Percentiles rank a stretch among this genome's conserved stretches.
phyloP scores from a whole-genome alignment of 768 basidiomycete species.

The Tricholoma bakamatsutake region DNA sequence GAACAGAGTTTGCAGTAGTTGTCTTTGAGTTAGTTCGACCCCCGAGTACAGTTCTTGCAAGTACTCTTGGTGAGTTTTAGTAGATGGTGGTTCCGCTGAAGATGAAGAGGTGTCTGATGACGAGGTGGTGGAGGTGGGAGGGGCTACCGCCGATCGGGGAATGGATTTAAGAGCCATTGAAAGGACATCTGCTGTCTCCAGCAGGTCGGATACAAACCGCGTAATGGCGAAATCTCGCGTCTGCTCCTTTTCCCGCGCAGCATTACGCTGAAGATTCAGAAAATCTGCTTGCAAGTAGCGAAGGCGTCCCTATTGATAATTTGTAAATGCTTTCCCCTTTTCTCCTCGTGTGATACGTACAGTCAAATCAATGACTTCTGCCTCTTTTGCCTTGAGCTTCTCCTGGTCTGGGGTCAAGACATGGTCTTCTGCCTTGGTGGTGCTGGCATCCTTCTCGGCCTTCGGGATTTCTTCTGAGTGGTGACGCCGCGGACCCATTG shows the following conservation, averaged over 20 bases:
- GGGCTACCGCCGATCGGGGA: conserved; percentile 41
- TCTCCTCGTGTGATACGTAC: conserved; percentile 37
- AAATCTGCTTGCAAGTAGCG: conserved; percentile 94
- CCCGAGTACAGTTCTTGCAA: conserved; percentile 76
- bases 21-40: conserved; percentile 87
- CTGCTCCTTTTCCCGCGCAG: conserved; percentile 87
- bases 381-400: conserved; percentile 77
- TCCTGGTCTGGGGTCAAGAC: conserved; percentile 21
- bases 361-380: conserved; percentile 77
- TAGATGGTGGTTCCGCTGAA: conserved; percentile 16
- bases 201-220: conserved; percentile 83
- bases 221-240: conserved; percentile 92
- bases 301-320: conserved; percentile 62
- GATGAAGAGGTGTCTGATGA: conserved; percentile 24
- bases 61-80: conserved; percentile 54
- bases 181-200: conserved; percentile 89
- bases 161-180: conserved; percentile 79
- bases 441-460: conserved; percentile 17
- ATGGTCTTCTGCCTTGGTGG: conserved; percentile 20
- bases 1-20: conserved; percentile 83
- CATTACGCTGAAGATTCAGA: conserved; percentile 88
- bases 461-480: conserved; percentile 55
- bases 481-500: conserved; percentile 32
- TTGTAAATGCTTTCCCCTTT: conserved; percentile 1
- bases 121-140: conserved; percentile 21